Base-by-base conservation (phyloP, 176 grass and related monocot species). In the Alopecurus myosuroides region DNA sequence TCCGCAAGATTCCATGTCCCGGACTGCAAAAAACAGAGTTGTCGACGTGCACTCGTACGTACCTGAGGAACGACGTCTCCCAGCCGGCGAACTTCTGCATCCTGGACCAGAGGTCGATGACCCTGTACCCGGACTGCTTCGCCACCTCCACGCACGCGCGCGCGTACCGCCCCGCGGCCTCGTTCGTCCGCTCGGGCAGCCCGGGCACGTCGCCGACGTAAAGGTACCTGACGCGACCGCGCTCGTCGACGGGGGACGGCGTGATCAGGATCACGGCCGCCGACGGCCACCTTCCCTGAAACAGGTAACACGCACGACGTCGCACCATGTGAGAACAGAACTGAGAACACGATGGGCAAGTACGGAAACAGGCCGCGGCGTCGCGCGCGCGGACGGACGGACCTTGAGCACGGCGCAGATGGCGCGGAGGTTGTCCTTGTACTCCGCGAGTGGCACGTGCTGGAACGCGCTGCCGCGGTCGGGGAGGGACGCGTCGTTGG, bases 151-250 rank as follows among this genome's bases (percentile, higher is more conserved):
- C 3, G 78, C 91, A 97, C n/a, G 60, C 89, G 39, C 84, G 78
- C 34, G 91, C 94, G 88, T 85, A 91, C 74, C 13, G 18, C 8
- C 87, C 89, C 20, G 87, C 74, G n/a, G 70, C 82, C 29, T 85
- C 91, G 78, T 94, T 94, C 3, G 87, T 97, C 9, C 94, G 86
- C 28, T 97, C 94, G 7, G 89, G n/a, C n/a, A n/a, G n/a, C n/a
- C n/a, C n/a, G n/a, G n/a, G 94, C 4, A 7, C 2, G 44, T 72
- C 82, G 28, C 86, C 82, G 23, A 34, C 63, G 79, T 15, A 77
- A 2, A 77, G 89, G 77, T 88, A 44, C 89, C 74, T 74, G 22
- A 86, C 26, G 0, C 86, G 86, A 3, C 74, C 91, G 55, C 85
- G 83, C 65, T 93, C 91, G 79, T 96, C 82, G 7, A 96, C 83